Base-by-base conservation (phyloP, 2,329 filamentous ascomycete genomes). In the Uncinocarpus reesii region DNA sequence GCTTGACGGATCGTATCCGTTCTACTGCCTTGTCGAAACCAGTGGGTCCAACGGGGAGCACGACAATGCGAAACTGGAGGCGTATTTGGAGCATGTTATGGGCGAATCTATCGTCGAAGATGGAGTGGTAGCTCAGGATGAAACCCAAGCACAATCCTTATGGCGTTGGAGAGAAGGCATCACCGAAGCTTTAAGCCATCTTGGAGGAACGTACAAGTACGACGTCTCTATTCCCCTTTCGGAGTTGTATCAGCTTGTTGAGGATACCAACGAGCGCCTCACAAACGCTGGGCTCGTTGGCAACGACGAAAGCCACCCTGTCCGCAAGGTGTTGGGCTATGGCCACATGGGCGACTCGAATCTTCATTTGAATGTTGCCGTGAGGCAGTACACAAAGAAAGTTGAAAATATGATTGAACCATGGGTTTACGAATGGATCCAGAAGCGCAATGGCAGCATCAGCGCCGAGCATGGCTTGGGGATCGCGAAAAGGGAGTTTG, bases 281-380 rank as follows among this genome's bases (percentile, higher is more conserved):
- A 74, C 76, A 1, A 75, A 81, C 47, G 81, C 82, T 26, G 87
- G 88, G 0, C 75, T 96, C 2, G 74, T 94, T 34, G 84, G 86
- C 46, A 81, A 86, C 37, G 79, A 81, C 4, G 79, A 84, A 48
- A 80, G 80, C 38, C 77, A 81, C 62, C 86, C 89, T 1, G 89
- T 93, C 4, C 78, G 93, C 1, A 84, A 83, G 50, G 89, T 95
- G n/a, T 80, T 95, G 16, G 92, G 92, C 16, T 98, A 95, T 62
- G 92, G 92, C 28, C 92, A 98, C 66, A 96, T 98, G 89, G 93
- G 92, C 32, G 92, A 98, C 67, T 81, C 84, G 2, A 98, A 98
- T 68, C 69, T 98, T 55, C 93, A 98, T 68, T 74, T 98, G 56
- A 98, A 98, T 67, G 78, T 98, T 28, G 77, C 85, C 1, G 84